Evolutionary conservation across 2,329 filamentous ascomycete genomes (phyloP).

Genomic region (Arachnopeziza araneosa): DNA sequence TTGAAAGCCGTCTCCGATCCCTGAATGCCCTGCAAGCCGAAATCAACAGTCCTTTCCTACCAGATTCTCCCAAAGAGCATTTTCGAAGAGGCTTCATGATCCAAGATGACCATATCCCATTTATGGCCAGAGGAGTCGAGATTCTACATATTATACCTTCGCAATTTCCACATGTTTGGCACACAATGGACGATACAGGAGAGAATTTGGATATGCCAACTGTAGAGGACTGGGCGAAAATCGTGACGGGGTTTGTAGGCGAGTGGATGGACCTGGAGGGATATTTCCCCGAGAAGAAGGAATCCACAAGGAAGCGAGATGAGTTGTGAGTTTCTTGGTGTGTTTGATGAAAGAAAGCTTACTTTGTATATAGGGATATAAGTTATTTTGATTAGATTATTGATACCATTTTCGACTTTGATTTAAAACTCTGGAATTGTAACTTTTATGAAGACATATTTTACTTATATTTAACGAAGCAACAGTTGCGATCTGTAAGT

Average conservation of each 20-base stretch:
- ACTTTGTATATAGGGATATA: slow-evolving; percentile 1
- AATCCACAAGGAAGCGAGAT: slow-evolving; percentile 21
- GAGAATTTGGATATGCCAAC: slow-evolving; percentile 76
- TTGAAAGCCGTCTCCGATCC: slow-evolving; percentile 69
- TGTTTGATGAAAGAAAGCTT: neutral
- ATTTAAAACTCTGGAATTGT: too few relatives aligned
- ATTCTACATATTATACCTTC: slow-evolving; percentile 83
- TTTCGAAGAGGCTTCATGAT: slow-evolving; percentile 51
- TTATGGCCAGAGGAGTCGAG: slow-evolving; percentile 79
- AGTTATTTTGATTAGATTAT: neutral
- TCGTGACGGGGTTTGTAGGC: slow-evolving; percentile 76
- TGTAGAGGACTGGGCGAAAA: slow-evolving; percentile 79
- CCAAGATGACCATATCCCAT: slow-evolving; percentile 87
- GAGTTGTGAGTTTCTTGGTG: slow-evolving; percentile 30
- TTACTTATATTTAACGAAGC: too few relatives aligned
- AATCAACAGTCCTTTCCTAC: slow-evolving; percentile 55
- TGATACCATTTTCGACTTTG: neutral
- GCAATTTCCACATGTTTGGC: slow-evolving; percentile 82
- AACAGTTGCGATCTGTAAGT: too few relatives aligned
- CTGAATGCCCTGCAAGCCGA: slow-evolving; percentile 61
- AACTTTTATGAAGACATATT: too few relatives aligned
- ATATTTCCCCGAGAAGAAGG: slow-evolving; percentile 19
- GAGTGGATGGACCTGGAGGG: slow-evolving; percentile 81
- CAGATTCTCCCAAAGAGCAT: slow-evolving; percentile 51
- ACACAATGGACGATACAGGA: slow-evolving; percentile 76